Conservation (phyloP, 768 basidiomycete species). For the Mycena venus region DNA sequence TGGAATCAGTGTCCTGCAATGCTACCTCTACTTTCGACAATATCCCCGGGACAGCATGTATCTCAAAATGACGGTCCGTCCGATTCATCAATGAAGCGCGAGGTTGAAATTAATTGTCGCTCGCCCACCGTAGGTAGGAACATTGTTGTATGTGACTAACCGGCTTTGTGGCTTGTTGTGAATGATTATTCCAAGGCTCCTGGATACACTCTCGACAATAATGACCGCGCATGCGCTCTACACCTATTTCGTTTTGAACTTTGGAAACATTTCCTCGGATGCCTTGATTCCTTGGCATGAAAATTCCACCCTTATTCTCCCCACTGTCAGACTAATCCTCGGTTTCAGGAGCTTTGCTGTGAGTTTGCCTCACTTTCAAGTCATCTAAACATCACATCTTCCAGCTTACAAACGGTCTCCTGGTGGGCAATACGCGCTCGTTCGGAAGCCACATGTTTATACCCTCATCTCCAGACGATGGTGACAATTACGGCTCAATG, state of each 20-base stretch:
- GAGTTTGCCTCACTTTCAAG: not conserved
- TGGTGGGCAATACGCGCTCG: not conserved
- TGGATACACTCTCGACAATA: slow-evolving; percentile 22
- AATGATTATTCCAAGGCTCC: not conserved
- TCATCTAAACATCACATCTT: not conserved
- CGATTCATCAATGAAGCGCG: not conserved
- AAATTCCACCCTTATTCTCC: not conserved
- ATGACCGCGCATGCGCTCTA: slow-evolving; percentile 26
- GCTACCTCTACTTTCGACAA: slow-evolving; percentile 12
- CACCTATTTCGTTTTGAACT: slow-evolving; percentile 25
- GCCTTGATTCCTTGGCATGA: slow-evolving; percentile 16
- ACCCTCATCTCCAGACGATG: not conserved
- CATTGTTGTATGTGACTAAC: slow-evolving; percentile 4
- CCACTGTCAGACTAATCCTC: not conserved
- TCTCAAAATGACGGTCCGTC: slow-evolving; percentile 16
- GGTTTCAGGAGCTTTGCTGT: slow-evolving; percentile 26
- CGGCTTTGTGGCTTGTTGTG: not conserved
- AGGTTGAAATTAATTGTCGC: not conserved
- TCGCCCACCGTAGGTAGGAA: not conserved
- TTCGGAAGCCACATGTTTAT: not conserved
- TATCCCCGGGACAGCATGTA: slow-evolving; percentile 15
- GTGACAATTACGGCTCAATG: slow-evolving; percentile 22
- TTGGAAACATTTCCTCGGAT: slow-evolving; percentile 20
- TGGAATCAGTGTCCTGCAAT: slow-evolving; percentile 17
- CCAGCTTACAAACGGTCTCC: slow-evolving; percentile 23